Evolutionary conservation across 495 filamentous ascomycete genomes (phyloP).

Genomic region (Articulospora tetracladia): DNA sequence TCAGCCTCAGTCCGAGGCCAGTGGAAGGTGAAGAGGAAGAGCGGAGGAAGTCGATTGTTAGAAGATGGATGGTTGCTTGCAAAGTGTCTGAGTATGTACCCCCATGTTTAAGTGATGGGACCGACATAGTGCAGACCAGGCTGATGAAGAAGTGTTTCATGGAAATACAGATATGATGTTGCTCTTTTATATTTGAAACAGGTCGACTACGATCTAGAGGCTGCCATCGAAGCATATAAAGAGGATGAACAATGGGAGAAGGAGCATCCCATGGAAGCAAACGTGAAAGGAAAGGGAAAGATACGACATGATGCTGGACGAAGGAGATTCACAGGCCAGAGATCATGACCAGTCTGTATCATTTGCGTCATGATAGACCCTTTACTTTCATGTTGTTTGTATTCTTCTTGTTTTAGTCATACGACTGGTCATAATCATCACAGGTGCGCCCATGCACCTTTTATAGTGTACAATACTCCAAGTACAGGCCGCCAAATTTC

Average conservation of each 20-base stretch:
- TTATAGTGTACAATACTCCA: conserved; percentile 22
- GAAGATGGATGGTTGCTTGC: conserved; percentile 66
- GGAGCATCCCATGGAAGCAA: conserved; percentile 53
- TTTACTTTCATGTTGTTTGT: conserved; percentile 6
- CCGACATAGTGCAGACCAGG: background rate
- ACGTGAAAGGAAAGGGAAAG: conserved; percentile 31
- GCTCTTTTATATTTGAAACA: conserved; percentile 68
- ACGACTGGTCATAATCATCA: conserved; percentile 19
- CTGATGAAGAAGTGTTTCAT: conserved; percentile 19
- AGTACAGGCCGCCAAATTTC: background rate
- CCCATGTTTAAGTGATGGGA: background rate
- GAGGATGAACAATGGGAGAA: conserved; percentile 71
- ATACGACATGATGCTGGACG: conserved; percentile 23
- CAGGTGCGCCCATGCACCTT: conserved; percentile 1
- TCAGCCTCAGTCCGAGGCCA: conserved; percentile 60
- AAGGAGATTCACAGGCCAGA: conserved; percentile 26
- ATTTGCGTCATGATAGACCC: background rate
- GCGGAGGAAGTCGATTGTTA: conserved; percentile 57
- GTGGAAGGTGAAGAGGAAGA: conserved; percentile 68
- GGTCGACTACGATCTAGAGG: conserved; percentile 57
- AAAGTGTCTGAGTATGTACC: conserved; percentile 60
- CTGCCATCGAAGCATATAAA: conserved; percentile 55
- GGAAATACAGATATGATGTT: conserved; percentile 56
- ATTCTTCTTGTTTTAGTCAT: conserved; percentile 17
- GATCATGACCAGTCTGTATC: conserved; percentile 8